Evolutionary conservation across 352 stramenopile species (phyloP), one percentile per base, ranked within the genome.

Genomic region (Aphanomyces cochlioides): DNA sequence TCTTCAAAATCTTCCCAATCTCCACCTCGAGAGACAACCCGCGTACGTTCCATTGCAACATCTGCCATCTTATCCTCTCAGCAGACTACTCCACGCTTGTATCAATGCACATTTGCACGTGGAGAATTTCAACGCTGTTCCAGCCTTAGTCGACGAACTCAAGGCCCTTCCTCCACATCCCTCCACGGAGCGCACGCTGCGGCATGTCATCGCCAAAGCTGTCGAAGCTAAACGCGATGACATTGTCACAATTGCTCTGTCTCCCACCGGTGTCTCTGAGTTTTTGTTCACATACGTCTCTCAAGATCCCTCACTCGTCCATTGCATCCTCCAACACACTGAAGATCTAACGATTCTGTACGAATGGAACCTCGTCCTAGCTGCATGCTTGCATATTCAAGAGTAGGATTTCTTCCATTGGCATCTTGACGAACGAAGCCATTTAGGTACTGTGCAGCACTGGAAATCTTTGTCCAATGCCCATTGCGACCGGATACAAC

Each of bases 1-100:
- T 12, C 64, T 70, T 7, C 8, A 15, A 43, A 69, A 61, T 47
- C 17, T 69, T 28, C 63, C 63, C 50, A 45, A 58, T n/a, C 63
- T 69, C 63, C 1, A 69, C 7, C 43, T 69, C 15, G 13, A 43
- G 15, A 15, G 43, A 8, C 19, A 69, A 28, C 40, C 63, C 3
- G 3, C 36, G 63, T 69, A 61, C 47, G 56, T 63, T 12, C 19
- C 15, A 1, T 1, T 50, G 43, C 43, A 12, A 50, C 2, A n/a
- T 50, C 10, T 50, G 10, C 10, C 43, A n/a, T n/a, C 10, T 50
- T 1, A 50, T 58, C 21, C 21, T 58, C 8, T 2, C 50, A 58
- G 7, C 54, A 61, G 54, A 12, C 43, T 61, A 37, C n/a, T 19
- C 3, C 54, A 61, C 1, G 54, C 54, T 37, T 17, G 19, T 37